Evolutionary conservation across 345 rosid genomes (phyloP).

Genomic region (Kernera saxatilis): DNA sequence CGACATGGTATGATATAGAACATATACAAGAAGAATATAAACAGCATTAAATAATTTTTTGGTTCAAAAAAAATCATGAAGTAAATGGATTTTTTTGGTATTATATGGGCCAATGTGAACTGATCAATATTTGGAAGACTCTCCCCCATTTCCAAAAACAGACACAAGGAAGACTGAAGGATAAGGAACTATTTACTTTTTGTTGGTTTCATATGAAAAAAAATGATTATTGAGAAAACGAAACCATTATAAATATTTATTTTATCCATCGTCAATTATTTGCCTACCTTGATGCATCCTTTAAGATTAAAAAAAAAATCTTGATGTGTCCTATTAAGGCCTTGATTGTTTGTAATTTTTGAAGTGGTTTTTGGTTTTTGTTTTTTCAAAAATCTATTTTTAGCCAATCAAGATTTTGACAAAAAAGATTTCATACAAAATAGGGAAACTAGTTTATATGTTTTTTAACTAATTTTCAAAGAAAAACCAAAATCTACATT

Average conservation of each 20-base stretch:
- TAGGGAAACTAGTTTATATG: no score
- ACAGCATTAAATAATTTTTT: neutral
- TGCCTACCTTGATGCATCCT: constrained; percentile 9
- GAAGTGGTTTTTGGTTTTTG: no score
- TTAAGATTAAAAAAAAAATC: neutral
- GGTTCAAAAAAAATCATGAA: neutral
- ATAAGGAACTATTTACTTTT: neutral
- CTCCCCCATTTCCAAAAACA: constrained; percentile 9
- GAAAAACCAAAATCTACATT: no score
- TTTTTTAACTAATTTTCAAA: no score
- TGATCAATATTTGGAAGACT: constrained; percentile 6
- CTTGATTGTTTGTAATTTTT: no score
- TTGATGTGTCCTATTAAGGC: neutral
- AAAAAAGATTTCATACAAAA: no score
- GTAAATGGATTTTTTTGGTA: neutral
- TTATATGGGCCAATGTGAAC: constrained; percentile 20
- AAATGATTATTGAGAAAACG: neutral
- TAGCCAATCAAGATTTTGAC: no score
- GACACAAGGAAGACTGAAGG: constrained; percentile 9
- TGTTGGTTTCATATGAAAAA: constrained; percentile 22
- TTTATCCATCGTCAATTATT: constrained; percentile 21
- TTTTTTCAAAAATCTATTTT: no score
- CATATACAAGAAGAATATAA: neutral
- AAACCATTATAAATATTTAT: neutral
- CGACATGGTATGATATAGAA: neutral